Evolutionary conservation across 2,329 filamentous ascomycete species (phyloP).

Genomic region (Aspergillus sp.): DNA sequence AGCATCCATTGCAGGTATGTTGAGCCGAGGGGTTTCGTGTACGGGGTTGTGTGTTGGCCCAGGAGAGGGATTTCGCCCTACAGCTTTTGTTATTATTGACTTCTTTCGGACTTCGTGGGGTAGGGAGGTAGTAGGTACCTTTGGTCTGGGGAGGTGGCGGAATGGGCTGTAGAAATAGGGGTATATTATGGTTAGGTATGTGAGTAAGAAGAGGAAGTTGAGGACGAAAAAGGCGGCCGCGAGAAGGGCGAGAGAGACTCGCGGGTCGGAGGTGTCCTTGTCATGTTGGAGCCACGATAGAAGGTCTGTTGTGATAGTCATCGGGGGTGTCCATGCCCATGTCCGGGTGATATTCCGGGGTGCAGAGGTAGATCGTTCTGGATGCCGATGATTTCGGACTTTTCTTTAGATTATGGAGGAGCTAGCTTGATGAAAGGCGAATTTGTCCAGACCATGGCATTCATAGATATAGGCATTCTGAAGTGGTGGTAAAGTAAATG

Average conservation of each 20-base stretch:
- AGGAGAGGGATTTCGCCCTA: not conserved
- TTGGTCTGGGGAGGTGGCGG: constrained; percentile 1
- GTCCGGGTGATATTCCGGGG: not conserved
- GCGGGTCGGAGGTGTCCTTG: not conserved
- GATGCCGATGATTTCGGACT: not conserved
- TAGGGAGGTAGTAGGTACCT: not conserved
- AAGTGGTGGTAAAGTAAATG: too few species aligned
- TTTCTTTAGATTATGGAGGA: not conserved
- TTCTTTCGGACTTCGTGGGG: too few species aligned
- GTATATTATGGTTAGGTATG: not conserved
- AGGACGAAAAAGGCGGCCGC: not conserved
- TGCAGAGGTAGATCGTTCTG: not conserved
- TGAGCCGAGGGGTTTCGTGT: not conserved
- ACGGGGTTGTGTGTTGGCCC: not conserved
- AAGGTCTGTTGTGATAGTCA: not conserved
- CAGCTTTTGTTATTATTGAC: not conserved
- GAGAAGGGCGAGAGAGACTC: not conserved
- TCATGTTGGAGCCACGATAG: not conserved
- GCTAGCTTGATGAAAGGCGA: too few species aligned
- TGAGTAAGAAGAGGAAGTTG: not conserved
- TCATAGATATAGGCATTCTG: not conserved
- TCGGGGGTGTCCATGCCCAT: not conserved
- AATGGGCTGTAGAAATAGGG: constrained; percentile 3
- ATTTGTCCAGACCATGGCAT: not conserved
- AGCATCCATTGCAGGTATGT: not conserved